Evolutionary conservation across 2,329 filamentous ascomycete genomes (phyloP), one percentile per base, ranked within the genome.

Genomic region (Alternaria triticina): DNA sequence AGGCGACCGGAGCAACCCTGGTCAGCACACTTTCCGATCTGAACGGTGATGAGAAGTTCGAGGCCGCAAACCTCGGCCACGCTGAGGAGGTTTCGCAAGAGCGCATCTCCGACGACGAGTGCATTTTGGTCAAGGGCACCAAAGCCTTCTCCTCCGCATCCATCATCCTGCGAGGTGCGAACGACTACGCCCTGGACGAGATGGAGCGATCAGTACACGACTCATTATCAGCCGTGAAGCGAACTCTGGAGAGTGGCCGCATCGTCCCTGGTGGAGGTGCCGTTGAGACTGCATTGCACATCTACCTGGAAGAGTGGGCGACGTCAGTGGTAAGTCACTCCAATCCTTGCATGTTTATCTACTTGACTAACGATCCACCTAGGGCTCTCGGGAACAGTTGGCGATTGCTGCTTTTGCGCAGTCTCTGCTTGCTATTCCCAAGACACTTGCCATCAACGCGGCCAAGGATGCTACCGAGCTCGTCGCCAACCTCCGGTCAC

Each of bases 151-250:
- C 91, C 4, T 97, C 94, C 7, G 94, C 96, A 28, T 99, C 96
- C 17, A 94, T 97, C 81, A 96, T 99, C 72, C 91, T 99, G 57
- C 92, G 96, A 62, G 96, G 96, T 49, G 87, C 96, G 72, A 98
- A 99, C 82, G 96, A 99, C 82, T 98, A 92, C 84, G 93, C 93
- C 65, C 89, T 99, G 28, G 96, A 99, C 77, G 96, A 99, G 86
- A 99, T 98, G 95, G 96, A 99, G 86, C 92, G 96, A 69, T 98
- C 96, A 2, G 90, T 99, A 17, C 96, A 99, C 84, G 96, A 99
- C 82, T 97, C 95, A 13, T 87, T 99, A 50, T 97, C 93, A 71
- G 96, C 96, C 50, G 94, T 99, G 69, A 99, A 99, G 89, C 90
- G 96, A 73, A 97, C 96, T 4, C 86, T 99, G 8, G 96, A 99